These are phyloP conservation scores for Scheffersomyces stambukii DNA, from an alignment of 1,139 yeast species.

Conservation along the genomic window DNA sequence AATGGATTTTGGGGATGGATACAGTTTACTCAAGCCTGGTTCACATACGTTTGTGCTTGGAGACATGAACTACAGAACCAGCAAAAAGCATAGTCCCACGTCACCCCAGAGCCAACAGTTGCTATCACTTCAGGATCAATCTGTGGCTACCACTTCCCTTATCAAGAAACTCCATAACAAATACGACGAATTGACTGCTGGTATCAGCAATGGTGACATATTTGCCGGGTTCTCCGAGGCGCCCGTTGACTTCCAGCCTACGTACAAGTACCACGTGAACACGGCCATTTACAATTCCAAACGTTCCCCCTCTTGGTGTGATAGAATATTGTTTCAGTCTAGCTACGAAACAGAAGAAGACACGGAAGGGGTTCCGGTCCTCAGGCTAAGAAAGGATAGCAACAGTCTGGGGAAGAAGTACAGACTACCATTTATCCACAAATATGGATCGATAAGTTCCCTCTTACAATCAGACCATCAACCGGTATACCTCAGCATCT, in stretches of 20 bases:
- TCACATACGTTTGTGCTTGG: constrained; percentile 73
- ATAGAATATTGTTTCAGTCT: constrained; percentile 60
- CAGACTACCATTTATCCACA: constrained; percentile 22
- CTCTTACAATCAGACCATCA: constrained; percentile 39
- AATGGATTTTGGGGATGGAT: constrained; percentile 59
- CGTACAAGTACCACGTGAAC: constrained; percentile 61
- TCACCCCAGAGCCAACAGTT: constrained; percentile 16
- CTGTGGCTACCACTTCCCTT: constrained; percentile 8
- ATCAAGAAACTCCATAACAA: constrained; percentile 16
- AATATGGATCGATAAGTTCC: constrained; percentile 38
- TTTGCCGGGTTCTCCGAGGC: constrained; percentile 66
- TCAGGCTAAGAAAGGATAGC: constrained; percentile 1
- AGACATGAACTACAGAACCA: constrained; percentile 74
- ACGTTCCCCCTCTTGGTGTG: constrained; percentile 87
- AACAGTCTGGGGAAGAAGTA: constrained; percentile 3
- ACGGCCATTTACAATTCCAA: constrained; percentile 51
- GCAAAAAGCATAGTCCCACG: constrained; percentile 22
- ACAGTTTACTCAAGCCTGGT: constrained; percentile 50
- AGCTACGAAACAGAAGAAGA: constrained; percentile 25
- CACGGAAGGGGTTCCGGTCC: constrained; percentile 1
- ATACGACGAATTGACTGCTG: constrained; percentile 58
- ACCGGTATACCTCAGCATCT: constrained; percentile 41
- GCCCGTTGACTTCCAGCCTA: constrained; percentile 60
- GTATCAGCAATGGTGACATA: constrained; percentile 40
- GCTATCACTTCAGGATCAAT: constrained; percentile 22